Base-by-base conservation (phyloP, 805 yeast species). In the Pichia cephalocereana region DNA sequence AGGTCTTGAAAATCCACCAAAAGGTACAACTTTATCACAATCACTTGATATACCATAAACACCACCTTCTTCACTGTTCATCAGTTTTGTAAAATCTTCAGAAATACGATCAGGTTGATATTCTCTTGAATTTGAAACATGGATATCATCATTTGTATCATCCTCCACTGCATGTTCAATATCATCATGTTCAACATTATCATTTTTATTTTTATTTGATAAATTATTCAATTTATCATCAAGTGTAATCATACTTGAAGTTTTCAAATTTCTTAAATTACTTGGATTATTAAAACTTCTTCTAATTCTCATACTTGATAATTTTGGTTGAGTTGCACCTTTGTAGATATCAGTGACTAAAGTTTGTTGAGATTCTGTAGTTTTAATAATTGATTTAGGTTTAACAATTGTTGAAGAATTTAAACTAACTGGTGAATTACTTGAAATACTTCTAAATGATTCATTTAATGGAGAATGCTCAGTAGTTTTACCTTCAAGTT, bases 1-100 rank as follows among this genome's bases (percentile, higher is more conserved):
- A 26, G 83, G 82, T 48, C 72, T 75, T 0, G 91, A 82, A 56
- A 77, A 82, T 1, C 95, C 95, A 8, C 93, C 91, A 64, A 75
- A 85, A 1, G 83, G 83, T 2, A 81, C 74, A 48, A 78, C 65
- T 48, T 68, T 77, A n/a, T 19, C 34, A 37, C 26, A 31, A 28
- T 30, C 43, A 27, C 41, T 46, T 8, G 17, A 26, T 2, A 38
- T 38, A 27, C 43, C 45, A 12, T 49, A 38, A 8, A 50, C 40
- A 19, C 47, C 55, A 17, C 49, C 46, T 27, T 53, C 52, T 38
- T 49, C 52, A 17, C 47, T 52, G 15, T 45, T 30, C 12, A 50
- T 27, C 31, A 41, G 37, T 27, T 36, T 37, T 1, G 47, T 48
- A 23, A 41, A 48, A 27, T 37, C 15, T 6, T 23, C 34, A 8